phyloP scores from a whole-genome alignment of 805 yeast genomes.

The Yamadazyma nakazawae region DNA sequence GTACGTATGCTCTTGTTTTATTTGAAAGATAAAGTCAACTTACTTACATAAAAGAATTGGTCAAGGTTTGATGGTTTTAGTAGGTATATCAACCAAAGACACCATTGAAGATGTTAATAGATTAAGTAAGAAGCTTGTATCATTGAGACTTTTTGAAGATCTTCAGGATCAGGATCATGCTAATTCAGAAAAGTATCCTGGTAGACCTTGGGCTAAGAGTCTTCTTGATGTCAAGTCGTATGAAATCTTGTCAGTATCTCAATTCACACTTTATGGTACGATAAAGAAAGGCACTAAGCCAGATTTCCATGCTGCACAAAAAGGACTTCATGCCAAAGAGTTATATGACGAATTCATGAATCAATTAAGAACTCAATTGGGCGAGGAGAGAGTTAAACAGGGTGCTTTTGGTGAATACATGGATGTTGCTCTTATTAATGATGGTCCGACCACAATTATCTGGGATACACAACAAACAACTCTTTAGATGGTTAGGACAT shows the following conservation, averaged over 20 bases:
- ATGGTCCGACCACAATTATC: conserved; percentile 89
- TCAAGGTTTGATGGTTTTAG: conserved; percentile 73
- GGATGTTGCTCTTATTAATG: conserved; percentile 86
- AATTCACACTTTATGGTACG: conserved; percentile 84
- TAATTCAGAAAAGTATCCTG: conserved; percentile 39
- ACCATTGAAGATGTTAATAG: conserved; percentile 69
- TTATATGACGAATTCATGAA: conserved; percentile 54
- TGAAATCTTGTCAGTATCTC: conserved; percentile 82
- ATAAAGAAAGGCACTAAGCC: conserved; percentile 92
- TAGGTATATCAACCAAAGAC: conserved; percentile 81
- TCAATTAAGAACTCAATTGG: conserved; percentile 46
- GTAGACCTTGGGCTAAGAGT: conserved; percentile 70
- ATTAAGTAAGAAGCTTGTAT: conserved; percentile 62
- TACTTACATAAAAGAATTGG: conserved; percentile 38
- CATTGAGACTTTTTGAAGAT: conserved; percentile 72
- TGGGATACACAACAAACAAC: conserved; percentile 59
- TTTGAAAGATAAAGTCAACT: background rate
- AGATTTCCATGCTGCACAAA: conserved; percentile 89
- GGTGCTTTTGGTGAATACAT: conserved; percentile 97
- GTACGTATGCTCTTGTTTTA: conserved; percentile 23
- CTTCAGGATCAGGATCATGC: conserved; percentile 43
- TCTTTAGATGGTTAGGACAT: background rate
- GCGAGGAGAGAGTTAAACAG: conserved; percentile 63
- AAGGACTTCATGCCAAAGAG: conserved; percentile 56
- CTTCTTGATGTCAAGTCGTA: conserved; percentile 63